Conservation (phyloP, 495 filamentous ascomycete species). For the Alectoria sarmentosa region DNA sequence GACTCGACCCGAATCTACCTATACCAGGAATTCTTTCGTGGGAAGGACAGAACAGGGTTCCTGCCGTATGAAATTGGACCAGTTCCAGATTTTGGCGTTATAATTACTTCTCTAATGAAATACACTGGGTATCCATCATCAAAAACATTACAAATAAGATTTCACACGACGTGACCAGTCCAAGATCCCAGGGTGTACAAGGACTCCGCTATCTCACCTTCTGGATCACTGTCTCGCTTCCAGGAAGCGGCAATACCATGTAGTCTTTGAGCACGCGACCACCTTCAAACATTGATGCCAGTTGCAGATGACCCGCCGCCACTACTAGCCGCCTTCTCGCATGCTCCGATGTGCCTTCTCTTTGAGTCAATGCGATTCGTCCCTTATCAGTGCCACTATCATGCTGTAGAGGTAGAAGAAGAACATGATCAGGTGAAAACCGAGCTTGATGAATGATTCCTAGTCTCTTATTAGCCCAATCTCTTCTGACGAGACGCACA, state of each 20-base stretch:
- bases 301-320: background rate
- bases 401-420: conserved; percentile 99
- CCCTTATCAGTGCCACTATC: conserved; percentile 96
- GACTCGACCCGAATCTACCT: background rate
- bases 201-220: background rate
- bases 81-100: background rate
- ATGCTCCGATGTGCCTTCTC: conserved; percentile 34
- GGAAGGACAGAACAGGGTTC: background rate
- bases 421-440: conserved; percentile 98
- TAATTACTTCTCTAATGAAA: background rate
- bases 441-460: conserved; percentile 99
- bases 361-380: conserved; percentile 72
- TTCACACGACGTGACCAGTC: conserved; percentile 6
- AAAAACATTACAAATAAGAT: conserved; percentile 14
- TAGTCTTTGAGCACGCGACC: conserved; percentile 9
- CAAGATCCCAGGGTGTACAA: conserved; percentile 11
- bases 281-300: background rate
- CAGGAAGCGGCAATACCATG: background rate
- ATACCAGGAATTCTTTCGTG: background rate
- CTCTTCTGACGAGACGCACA: background rate
- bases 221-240: background rate
- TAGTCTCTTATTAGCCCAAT: conserved; percentile 29
- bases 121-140: conserved; percentile 10
- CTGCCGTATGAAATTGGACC: background rate
- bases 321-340: conserved; percentile 25